Evolutionary conservation across 2,329 filamentous ascomycete genomes (phyloP), one percentile per base, ranked within the genome.

Genomic region (Pestalotiopsis fici): DNA sequence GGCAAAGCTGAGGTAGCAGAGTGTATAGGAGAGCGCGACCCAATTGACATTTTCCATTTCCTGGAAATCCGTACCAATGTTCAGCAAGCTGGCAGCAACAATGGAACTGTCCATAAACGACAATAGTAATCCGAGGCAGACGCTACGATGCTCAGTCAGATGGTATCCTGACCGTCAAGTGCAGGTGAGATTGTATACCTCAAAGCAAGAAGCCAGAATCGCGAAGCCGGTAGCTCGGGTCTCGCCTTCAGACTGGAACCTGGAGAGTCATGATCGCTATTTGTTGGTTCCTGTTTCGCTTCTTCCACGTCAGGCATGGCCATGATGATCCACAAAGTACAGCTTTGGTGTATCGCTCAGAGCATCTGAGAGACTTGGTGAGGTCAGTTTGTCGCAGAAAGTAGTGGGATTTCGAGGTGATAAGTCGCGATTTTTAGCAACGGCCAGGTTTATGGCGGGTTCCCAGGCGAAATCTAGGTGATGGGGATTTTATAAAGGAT

Each of bases 21-120:
- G 78, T 0, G 86, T 87, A 70, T 88, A 89, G 6, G 85, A 79
- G 47, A 90, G 78, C 0, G 85, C 85, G 0, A 88, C 82, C 85
- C 85, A 87, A 71, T 86, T 88, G 65, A 87, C 80, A 3, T 71
- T 72, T 12, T 79, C 75, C 2, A 85, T 70, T 15, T 81, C 78
- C 12, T 81, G 66, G 59, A 90, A 86, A 3, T 90, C 85, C 18
- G 72, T 74, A 1, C 83, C 85, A 59, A 90, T 89, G n/a, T 80
- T 80, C 71, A 85, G 85, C 11, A 90, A 75, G 57, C 85, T 85
- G 13, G 87, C 89, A 1, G 87, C 86, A 1, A 90, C 85, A 47
- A 90, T 89, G 3, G 87, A 87, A 1, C 85, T 83, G 74, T 90
- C 87, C n/a, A 89, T 74, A 71, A 88, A 83, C 31, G 88, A 85